Base-by-base conservation (phyloP, 2,329 filamentous ascomycete genomes). In the Bipolaris victoriae region DNA sequence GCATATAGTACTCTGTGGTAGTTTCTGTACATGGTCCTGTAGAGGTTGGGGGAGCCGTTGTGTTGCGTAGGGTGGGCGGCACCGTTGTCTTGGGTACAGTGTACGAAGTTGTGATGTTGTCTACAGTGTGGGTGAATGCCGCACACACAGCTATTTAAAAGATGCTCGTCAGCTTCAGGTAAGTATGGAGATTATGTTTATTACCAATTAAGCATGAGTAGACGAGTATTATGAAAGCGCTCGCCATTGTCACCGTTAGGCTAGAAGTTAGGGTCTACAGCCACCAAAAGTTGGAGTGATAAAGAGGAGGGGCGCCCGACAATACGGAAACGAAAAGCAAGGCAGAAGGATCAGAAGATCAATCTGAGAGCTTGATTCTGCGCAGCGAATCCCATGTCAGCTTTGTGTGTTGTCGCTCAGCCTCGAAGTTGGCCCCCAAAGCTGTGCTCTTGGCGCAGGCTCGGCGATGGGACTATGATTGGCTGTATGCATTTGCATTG, bases 361-460 rank as follows among this genome's bases (percentile, higher is more conserved):
- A 16, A 45, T 45, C 5, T 10, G 5, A 31, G 3, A n/a, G 24
- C 24, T n/a, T 24, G 5, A 43, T n/a, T 43, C 11, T 4, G 13
- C 15, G 24, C 9, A 24, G 16, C 15, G 41, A 45, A 45, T 29
- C 41, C 26, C 29, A 18, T 16, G 15, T 10, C 16, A 3, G 41
- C 41, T 31, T 45, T 24, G 24, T 31, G 26, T 31, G 41, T 31
- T 45, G 41, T 45, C 26, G 7, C 3, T 26, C 39, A 44, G 40
- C 29, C 49, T 44, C 20, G 15, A 13, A n/a, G 22, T 16, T 44
- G 31, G 49, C 49, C 49, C 49, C 49, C 49, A 51, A 44, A 9
- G 11, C 4, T 24, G 35, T n/a, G n/a, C 16, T 45, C 41, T 45
- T 45, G 41, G 41, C 41, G n/a, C 41, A 31, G 7, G 18, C 49